Percentiles rank a stretch among this genome's conserved stretches.
phyloP scores from a whole-genome alignment of 257 asterid genomes.

The Paraleonurus japonicus region DNA sequence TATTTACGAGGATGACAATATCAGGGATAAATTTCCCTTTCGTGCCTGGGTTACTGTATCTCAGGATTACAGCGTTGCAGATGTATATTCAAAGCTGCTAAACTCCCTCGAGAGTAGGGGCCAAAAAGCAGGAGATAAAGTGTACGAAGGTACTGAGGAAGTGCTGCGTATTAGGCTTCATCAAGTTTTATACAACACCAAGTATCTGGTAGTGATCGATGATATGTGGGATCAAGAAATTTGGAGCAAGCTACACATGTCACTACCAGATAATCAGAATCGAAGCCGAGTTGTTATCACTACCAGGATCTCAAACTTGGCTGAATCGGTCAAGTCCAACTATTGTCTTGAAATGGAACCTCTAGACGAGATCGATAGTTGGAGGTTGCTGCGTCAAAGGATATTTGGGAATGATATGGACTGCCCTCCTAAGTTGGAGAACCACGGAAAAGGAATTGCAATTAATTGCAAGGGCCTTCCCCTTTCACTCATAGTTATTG shows the following conservation, averaged over 20 bases:
- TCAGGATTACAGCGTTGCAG: not conserved
- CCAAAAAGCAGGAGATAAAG: not conserved
- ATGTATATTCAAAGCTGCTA: slow-evolving; percentile 1
- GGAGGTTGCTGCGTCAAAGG: slow-evolving; percentile 14
- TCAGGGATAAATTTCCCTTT: not conserved
- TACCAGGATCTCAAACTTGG: not conserved
- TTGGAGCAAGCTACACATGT: slow-evolving; percentile 12
- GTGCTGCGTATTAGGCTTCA: not conserved
- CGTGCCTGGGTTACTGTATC: slow-evolving; percentile 24
- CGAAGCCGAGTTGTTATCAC: slow-evolving; percentile 30
- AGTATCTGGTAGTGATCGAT: slow-evolving; percentile 30
- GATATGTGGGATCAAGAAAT: slow-evolving; percentile 22
- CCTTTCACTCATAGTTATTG: slow-evolving; percentile 31
- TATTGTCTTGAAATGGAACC: not conserved
- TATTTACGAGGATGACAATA: not conserved
- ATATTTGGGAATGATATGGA: not conserved
- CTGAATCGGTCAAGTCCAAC: not conserved
- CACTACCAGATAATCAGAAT: slow-evolving; percentile 14
- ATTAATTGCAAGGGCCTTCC: slow-evolving; percentile 33
- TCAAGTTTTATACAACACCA: not conserved
- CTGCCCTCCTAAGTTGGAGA: slow-evolving; percentile 14
- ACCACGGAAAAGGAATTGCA: slow-evolving; percentile 18
- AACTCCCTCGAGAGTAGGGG: not conserved
- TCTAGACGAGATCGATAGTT: slow-evolving; percentile 1
- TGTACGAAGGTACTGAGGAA: not conserved